Percentiles rank a stretch among this genome's conserved stretches.
Conservation (phyloP, 179 eudicot genomes). For the Pouteria campechiana region DNA sequence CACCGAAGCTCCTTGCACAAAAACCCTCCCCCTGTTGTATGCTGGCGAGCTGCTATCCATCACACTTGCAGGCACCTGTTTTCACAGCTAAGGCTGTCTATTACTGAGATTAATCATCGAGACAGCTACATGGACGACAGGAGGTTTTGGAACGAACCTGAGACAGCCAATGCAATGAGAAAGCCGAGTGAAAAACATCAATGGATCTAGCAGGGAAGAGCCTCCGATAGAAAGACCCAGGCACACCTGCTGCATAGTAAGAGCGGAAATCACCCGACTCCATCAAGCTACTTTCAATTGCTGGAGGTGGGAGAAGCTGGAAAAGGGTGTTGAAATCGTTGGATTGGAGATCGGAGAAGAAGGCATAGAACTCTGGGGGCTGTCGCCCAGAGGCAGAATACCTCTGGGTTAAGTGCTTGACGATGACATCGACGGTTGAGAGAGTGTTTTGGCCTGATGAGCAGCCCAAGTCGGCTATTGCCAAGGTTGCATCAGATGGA, state of each 20-base stretch:
- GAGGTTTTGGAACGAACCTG: constrained; percentile 32
- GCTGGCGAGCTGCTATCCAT: constrained; percentile 55
- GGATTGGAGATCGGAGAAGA: constrained; percentile 82
- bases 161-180: constrained; percentile 94
- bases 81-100: neutral
- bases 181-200: constrained; percentile 81
- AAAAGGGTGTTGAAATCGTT: constrained; percentile 96
- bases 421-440: constrained; percentile 52
- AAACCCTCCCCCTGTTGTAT: constrained; percentile 68
- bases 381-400: constrained; percentile 45
- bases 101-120: neutral
- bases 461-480: constrained; percentile 80
- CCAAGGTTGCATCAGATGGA: constrained; percentile 38
- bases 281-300: constrained; percentile 40
- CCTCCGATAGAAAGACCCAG: constrained; percentile 75
- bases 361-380: constrained; percentile 80
- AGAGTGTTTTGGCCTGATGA: constrained; percentile 78
- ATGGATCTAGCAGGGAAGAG: constrained; percentile 71
- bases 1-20: constrained; percentile 64
- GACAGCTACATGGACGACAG: neutral
- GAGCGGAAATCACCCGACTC: constrained; percentile 76
- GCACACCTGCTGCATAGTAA: constrained; percentile 86
- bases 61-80: constrained; percentile 55
- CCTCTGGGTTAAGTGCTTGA: constrained; percentile 57
- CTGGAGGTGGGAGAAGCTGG: constrained; percentile 65